Percentiles rank a stretch among this genome's conserved stretches.
Conservation (phyloP, 2,329 filamentous ascomycete species). For the Colletotrichum aenigma region DNA sequence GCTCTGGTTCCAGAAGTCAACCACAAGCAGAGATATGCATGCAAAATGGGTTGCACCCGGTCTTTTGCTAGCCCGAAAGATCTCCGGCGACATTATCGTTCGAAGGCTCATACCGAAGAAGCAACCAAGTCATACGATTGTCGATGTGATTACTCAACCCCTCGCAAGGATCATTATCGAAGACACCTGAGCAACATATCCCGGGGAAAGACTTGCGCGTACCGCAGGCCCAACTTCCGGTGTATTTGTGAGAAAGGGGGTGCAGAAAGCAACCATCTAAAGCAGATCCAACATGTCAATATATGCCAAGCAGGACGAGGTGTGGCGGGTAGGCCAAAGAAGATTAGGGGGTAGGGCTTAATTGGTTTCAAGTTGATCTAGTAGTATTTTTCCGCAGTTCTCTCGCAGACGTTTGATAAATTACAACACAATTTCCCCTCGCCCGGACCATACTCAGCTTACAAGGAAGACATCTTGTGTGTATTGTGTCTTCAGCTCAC, state of each 20-base stretch:
- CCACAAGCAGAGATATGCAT: not conserved
- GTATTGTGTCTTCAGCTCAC: not conserved
- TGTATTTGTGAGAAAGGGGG: not conserved
- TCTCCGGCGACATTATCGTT: not conserved
- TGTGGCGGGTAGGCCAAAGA: not conserved
- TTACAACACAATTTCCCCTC: not conserved
- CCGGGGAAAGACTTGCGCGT: not conserved
- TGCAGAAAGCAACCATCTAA: not conserved
- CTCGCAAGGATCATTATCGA: not conserved
- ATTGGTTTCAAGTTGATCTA: not conserved
- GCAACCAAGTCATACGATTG: not conserved
- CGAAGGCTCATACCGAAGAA: not conserved
- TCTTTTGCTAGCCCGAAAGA: not conserved
- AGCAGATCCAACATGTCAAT: not conserved
- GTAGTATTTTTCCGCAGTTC: not conserved
- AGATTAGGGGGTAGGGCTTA: not conserved
- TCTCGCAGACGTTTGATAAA: not conserved
- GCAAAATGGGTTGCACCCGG: not conserved
- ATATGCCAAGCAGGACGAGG: not conserved
- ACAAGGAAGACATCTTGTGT: not conserved
- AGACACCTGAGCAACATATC: not conserved
- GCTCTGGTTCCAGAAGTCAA: not conserved
- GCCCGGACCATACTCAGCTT: rapidly evolving
- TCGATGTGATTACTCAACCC: not conserved
- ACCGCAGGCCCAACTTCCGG: rapidly evolving